A percentile compares a stretch with the other conserved stretches of the same genome.
These are phyloP conservation scores for Daldinia sp. DNA, from an alignment of 2,329 filamentous ascomycete species.

Conservation along the genomic window DNA sequence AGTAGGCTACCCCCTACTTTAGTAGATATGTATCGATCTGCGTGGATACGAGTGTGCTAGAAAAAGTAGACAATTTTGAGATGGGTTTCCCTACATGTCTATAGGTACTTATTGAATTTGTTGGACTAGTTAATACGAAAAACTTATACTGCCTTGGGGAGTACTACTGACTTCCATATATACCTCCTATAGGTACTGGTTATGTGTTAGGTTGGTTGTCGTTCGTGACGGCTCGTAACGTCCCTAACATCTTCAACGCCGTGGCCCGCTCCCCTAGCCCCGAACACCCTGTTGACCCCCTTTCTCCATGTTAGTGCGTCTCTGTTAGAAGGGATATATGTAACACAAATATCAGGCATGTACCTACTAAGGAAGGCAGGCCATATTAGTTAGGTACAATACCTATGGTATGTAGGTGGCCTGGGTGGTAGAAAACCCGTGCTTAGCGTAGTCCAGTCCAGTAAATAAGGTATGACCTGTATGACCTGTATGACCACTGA, in stretches of 20 bases:
- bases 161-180: too few relatives aligned
- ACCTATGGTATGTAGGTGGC: too few relatives aligned
- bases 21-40: not conserved
- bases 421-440: conserved; percentile 5
- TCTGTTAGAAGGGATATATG: conserved; percentile 4
- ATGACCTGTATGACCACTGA: conserved; percentile 14
- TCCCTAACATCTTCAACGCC: conserved; percentile 7
- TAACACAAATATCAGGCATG: not conserved
- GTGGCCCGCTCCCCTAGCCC: not conserved
- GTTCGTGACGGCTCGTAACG: not conserved
- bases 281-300: conserved; percentile 24
- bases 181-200: too few relatives aligned
- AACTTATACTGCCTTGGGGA: not conserved
- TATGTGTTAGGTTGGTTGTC: not conserved
- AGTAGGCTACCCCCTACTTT: conserved; percentile 2
- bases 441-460: not conserved
- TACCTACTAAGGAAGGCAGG: not conserved
- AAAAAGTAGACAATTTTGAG: too few relatives aligned
- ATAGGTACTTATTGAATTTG: too few relatives aligned
- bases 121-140: too few relatives aligned
- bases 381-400: too few relatives aligned
- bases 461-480: conserved; percentile 5
- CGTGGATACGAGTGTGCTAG: conserved; percentile 6
- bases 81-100: too few relatives aligned
- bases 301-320: conserved; percentile 19